Percentiles rank a stretch among this genome's conserved stretches.
These are phyloP conservation scores for Styphnolobium japonicum DNA, from an alignment of 306 rosid genomes.

Conservation along the genomic window DNA sequence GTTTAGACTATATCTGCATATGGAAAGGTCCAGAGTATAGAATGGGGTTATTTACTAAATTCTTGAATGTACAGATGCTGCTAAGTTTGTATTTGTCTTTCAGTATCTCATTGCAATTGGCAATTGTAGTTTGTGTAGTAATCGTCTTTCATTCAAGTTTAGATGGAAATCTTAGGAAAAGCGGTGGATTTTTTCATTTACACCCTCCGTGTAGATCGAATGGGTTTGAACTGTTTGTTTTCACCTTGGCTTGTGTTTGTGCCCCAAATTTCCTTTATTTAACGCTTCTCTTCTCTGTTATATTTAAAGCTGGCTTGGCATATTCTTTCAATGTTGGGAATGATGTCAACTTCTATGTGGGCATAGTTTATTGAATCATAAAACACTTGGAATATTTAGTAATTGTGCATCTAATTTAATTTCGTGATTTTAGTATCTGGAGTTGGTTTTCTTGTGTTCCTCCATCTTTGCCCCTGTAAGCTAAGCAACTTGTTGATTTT, in stretches of 20 bases:
- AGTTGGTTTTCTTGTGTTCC: neutral
- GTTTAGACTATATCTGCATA: neutral
- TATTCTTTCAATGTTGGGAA: neutral
- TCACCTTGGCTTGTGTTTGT: neutral
- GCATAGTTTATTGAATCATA: neutral
- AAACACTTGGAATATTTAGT: neutral
- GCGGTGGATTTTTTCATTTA: neutral
- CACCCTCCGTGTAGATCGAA: neutral
- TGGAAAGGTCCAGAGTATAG: neutral
- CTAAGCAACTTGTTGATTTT: conserved; percentile 4
- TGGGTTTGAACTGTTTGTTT: conserved; percentile 7
- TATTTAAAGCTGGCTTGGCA: conserved; percentile 2
- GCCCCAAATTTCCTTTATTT: neutral
- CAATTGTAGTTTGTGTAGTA: neutral
- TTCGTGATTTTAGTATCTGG: neutral
- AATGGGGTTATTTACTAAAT: neutral
- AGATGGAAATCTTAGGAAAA: conserved; percentile 1
- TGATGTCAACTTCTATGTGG: neutral
- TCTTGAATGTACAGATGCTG: neutral
- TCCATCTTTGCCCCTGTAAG: neutral
- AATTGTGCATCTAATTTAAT: neutral
- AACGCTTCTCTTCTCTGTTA: neutral
- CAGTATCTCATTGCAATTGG: neutral
- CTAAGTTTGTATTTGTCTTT: neutral
- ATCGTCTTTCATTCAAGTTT: neutral